phyloP scores from a whole-genome alignment of 1,139 yeast species.

The Yamadazyma dushanensis region DNA sequence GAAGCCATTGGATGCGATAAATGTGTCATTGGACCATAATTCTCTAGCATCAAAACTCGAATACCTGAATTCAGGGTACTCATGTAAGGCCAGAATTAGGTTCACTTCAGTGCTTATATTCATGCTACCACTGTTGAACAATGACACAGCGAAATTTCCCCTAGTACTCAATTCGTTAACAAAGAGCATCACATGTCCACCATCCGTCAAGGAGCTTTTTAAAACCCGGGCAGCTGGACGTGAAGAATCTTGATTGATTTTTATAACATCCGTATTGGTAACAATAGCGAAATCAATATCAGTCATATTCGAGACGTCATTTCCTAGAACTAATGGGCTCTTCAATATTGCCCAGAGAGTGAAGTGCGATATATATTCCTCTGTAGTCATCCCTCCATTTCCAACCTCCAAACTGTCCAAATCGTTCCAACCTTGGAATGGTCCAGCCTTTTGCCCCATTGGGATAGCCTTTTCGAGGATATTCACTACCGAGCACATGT shows the following conservation, averaged over 20 bases:
- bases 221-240: slow-evolving; percentile 19
- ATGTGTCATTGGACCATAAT: slow-evolving; percentile 14
- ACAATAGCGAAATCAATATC: slow-evolving; percentile 19
- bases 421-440: slow-evolving; percentile 26
- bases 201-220: slow-evolving; percentile 16
- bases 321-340: slow-evolving; percentile 26
- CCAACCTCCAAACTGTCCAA: slow-evolving; percentile 28
- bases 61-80: slow-evolving; percentile 6
- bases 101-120: slow-evolving; percentile 13
- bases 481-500: slow-evolving; percentile 24
- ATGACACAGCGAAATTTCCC: slow-evolving; percentile 20
- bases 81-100: slow-evolving; percentile 20
- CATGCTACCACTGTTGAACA: slow-evolving; percentile 20
- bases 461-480: slow-evolving; percentile 23
- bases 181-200: slow-evolving; percentile 13
- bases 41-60: slow-evolving; percentile 5
- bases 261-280: slow-evolving; percentile 21
- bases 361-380: slow-evolving; percentile 24
- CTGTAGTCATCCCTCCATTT: slow-evolving; percentile 24
- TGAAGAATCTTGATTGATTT: slow-evolving; percentile 23
- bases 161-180: slow-evolving; percentile 19
- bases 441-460: slow-evolving; percentile 20
- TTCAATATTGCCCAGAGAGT: slow-evolving; percentile 27
- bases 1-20: slow-evolving; percentile 1
- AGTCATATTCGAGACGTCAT: slow-evolving; percentile 20